These are phyloP conservation scores for Modicella reniformis DNA, from an alignment of 371 early-diverging fungal genomes.

Conservation along the genomic window DNA sequence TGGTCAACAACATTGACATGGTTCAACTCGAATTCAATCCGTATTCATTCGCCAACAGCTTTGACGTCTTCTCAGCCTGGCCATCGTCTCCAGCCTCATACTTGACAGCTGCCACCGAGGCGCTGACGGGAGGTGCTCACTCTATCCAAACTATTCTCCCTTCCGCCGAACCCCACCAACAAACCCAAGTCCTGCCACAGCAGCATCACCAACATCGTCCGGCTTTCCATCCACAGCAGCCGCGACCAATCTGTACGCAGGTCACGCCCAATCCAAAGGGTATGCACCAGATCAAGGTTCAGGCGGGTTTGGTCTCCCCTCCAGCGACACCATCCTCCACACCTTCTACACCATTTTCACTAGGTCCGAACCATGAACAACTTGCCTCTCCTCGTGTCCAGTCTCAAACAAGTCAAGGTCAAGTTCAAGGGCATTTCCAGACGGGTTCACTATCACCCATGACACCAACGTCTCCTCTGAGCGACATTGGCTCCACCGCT, in stretches of 20 bases:
- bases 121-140: slow-evolving; percentile 10
- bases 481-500: neutral
- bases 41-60: neutral
- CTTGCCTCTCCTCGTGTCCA: slow-evolving; percentile 7
- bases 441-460: slow-evolving; percentile 21
- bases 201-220: slow-evolving; percentile 17
- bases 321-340: slow-evolving; percentile 48
- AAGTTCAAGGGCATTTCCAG: neutral
- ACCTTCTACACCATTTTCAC: slow-evolving; percentile 32
- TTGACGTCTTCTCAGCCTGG: slow-evolving; percentile 31
- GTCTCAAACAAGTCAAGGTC: neutral
- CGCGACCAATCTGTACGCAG: slow-evolving; percentile 4
- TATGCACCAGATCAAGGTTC: slow-evolving; percentile 6
- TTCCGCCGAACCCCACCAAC: slow-evolving; percentile 7
- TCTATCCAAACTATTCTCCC: slow-evolving; percentile 30
- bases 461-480: slow-evolving; percentile 27
- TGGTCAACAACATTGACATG: slow-evolving; percentile 6
- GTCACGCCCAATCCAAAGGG: slow-evolving; percentile 9
- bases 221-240: slow-evolving; percentile 2
- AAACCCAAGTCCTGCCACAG: slow-evolving; percentile 7
- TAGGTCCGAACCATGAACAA: slow-evolving; percentile 11
- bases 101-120: slow-evolving; percentile 38
- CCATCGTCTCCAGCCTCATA: slow-evolving; percentile 26
- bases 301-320: slow-evolving; percentile 35
- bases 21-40: slow-evolving; percentile 14